Conservation (phyloP, 768 basidiomycete genomes). For the Phaffia australis region DNA sequence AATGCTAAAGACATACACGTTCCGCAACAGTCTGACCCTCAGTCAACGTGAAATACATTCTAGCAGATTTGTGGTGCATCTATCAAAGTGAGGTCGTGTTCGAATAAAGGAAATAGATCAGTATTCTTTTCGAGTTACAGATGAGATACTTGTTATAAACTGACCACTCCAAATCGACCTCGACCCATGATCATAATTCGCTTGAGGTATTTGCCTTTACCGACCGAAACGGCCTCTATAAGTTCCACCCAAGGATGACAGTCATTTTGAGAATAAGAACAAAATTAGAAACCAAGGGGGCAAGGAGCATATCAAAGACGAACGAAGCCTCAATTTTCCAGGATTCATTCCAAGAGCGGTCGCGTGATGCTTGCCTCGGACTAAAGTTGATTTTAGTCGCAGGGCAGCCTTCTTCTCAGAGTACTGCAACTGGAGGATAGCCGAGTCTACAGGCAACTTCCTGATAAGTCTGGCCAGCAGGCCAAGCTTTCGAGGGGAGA, state of each 20-base stretch:
- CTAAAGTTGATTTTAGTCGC: constrained; percentile 79
- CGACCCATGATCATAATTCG: constrained; percentile 74
- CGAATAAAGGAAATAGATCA: neutral
- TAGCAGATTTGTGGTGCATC: constrained; percentile 62
- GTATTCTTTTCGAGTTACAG: no score
- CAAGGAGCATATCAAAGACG: constrained; percentile 36
- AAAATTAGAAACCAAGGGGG: neutral
- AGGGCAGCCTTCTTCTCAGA: constrained; percentile 80
- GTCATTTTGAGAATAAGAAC: neutral
- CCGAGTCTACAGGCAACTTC: constrained; percentile 83
- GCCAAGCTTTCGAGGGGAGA: constrained; percentile 79
- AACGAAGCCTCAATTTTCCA: constrained; percentile 68
- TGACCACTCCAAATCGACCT: constrained; percentile 56
- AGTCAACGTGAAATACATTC: constrained; percentile 62
- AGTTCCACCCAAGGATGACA: neutral
- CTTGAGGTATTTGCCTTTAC: constrained; percentile 60
- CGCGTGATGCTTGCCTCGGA: constrained; percentile 76
- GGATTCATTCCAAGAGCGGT: constrained; percentile 63
- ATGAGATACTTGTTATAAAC: neutral
- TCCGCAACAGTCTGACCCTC: constrained; percentile 56
- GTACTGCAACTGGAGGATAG: constrained; percentile 94
- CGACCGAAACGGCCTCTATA: constrained; percentile 55
- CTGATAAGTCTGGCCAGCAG: constrained; percentile 73
- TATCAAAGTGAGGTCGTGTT: neutral
- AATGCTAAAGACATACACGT: neutral